These are phyloP conservation scores for Hypoxylon sp. DNA, from an alignment of 2,329 filamentous ascomycete genomes.

Conservation along the genomic window DNA sequence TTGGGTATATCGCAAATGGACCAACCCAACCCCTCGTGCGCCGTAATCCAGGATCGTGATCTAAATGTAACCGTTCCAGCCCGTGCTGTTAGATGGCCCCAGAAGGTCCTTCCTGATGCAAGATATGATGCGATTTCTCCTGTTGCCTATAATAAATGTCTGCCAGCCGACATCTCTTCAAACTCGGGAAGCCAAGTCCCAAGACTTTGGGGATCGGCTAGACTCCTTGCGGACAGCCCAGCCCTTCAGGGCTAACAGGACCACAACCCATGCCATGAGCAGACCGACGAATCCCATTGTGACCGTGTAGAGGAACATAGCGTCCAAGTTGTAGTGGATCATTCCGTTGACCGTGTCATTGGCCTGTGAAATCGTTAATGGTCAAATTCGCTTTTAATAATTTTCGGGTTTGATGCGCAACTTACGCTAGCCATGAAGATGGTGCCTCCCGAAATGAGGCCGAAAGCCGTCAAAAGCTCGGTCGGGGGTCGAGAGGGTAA, in stretches of 20 bases:
- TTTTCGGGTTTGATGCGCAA: constrained; percentile 36
- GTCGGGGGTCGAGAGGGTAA: constrained; percentile 87
- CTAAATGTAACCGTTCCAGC: constrained; percentile 1
- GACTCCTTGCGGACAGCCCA: constrained; percentile 72
- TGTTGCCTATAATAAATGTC: background rate
- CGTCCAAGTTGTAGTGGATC: constrained; percentile 78
- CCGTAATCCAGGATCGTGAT: constrained; percentile 30
- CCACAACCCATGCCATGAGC: constrained; percentile 84
- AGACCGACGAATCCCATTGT: constrained; percentile 84
- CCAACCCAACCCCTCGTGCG: constrained; percentile 31
- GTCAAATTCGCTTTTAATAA: background rate
- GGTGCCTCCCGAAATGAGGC: constrained; percentile 84
- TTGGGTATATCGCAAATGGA: constrained; percentile 33
- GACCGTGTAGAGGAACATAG: constrained; percentile 93
- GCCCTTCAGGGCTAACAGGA: constrained; percentile 84
- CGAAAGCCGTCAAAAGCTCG: constrained; percentile 87
- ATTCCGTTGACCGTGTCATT: constrained; percentile 80
- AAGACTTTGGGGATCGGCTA: constrained; percentile 28
- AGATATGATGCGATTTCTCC: constrained; percentile 14
- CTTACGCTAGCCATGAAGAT: constrained; percentile 92
- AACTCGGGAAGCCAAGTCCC: constrained; percentile 32
- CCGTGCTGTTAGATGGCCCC: background rate
- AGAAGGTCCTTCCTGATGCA: constrained; percentile 11
- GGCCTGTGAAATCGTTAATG: constrained; percentile 57
- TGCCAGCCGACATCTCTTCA: constrained; percentile 7